Evolutionary conservation across 139 green algal genomes (phyloP).

Genomic region (Picochlorum sp.): DNA sequence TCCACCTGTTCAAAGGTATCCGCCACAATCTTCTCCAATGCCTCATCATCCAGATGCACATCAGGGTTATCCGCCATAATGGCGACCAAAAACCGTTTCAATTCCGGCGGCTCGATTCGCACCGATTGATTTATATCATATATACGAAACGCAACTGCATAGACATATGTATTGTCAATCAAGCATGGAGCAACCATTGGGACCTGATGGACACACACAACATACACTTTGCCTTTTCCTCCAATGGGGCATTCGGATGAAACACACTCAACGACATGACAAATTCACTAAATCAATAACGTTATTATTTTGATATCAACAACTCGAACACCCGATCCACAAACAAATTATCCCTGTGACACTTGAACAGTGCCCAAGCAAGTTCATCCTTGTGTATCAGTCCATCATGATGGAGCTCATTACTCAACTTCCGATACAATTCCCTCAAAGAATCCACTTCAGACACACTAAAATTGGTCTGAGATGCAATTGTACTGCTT

Average conservation of each 20-base stretch:
- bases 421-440: slow-evolving; percentile 46
- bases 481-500: slow-evolving; percentile 1
- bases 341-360: slow-evolving; percentile 51
- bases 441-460: slow-evolving; percentile 47
- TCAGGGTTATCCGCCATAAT: slow-evolving; percentile 56
- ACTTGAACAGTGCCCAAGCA: slow-evolving; percentile 51
- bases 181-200: not conserved
- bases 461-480: slow-evolving; percentile 34
- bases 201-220: slow-evolving; percentile 6
- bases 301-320: slow-evolving; percentile 59
- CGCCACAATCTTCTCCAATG: slow-evolving; percentile 49
- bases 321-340: slow-evolving; percentile 54
- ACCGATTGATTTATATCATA: slow-evolving; percentile 55
- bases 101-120: slow-evolving; percentile 53
- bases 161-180: not conserved
- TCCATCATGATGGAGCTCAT: slow-evolving; percentile 45
- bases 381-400: slow-evolving; percentile 73
- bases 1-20: slow-evolving; percentile 58
- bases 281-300: slow-evolving; percentile 70
- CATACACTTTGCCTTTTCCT: slow-evolving; percentile 56
- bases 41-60: slow-evolving; percentile 44
- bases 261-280: slow-evolving; percentile 50
- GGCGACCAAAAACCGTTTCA: slow-evolving; percentile 51
- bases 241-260: slow-evolving; percentile 44
- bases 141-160: slow-evolving; percentile 58